phyloP scores from a whole-genome alignment of 306 rosid genomes.

The Cucurbita moschata region DNA sequence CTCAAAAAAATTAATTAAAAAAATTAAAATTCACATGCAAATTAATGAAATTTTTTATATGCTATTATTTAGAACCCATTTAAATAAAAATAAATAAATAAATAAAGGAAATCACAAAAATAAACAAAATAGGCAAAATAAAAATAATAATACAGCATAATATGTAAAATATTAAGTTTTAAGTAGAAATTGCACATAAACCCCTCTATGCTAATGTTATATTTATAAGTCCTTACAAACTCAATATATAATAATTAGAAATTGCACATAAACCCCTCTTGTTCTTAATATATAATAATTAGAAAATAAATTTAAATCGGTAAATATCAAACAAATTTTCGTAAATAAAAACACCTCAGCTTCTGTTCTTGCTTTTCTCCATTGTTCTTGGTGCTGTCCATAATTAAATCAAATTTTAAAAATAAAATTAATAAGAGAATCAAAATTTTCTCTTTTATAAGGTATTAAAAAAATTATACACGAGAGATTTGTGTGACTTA shows the following conservation, averaged over 20 bases:
- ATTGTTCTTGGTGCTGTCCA: conserved; percentile 73
- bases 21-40: too few species aligned
- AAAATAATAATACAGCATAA: not conserved
- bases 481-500: not conserved
- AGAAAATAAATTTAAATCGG: not conserved
- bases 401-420: not conserved
- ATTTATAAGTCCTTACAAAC: not conserved
- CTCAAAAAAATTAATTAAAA: too few species aligned
- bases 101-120: too few species aligned
- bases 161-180: not conserved
- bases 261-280: not conserved
- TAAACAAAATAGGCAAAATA: not conserved
- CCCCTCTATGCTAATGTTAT: not conserved
- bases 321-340: not conserved
- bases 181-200: not conserved
- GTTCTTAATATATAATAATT: not conserved
- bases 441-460: too few species aligned
- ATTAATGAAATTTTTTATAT: too few species aligned
- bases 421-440: too few species aligned
- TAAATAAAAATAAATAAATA: too few species aligned
- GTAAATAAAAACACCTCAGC: conserved; percentile 13
- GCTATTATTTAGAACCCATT: too few species aligned
- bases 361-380: conserved; percentile 75
- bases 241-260: too few species aligned
- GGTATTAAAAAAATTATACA: too few species aligned